Evolutionary conservation across 1,139 yeast genomes (phyloP).

Genomic region (Blastobotrys serpentis): DNA sequence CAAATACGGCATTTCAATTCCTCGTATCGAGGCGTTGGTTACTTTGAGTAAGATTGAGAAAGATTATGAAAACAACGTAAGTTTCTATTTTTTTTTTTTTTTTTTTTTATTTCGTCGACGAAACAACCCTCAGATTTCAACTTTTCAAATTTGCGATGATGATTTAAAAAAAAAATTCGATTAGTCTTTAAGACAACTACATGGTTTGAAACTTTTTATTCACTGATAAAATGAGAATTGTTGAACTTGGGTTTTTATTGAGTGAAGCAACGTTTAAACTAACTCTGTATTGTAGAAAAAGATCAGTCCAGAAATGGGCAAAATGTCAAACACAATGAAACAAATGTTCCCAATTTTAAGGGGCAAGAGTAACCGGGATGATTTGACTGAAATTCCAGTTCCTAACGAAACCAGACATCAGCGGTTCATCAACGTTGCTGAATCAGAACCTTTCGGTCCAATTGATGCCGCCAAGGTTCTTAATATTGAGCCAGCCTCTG

Average conservation of each 20-base stretch:
- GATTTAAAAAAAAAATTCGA: constrained; percentile 48
- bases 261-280: too few relatives aligned
- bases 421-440: constrained; percentile 85
- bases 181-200: constrained; percentile 76
- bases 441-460: constrained; percentile 96
- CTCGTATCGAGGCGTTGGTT: constrained; percentile 82
- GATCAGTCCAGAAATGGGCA: constrained; percentile 32
- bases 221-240: constrained; percentile 13
- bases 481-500: constrained; percentile 81
- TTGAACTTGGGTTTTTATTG: too few relatives aligned
- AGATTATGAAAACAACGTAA: constrained; percentile 58
- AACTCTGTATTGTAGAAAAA: constrained; percentile 25
- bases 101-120: too few relatives aligned
- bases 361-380: constrained; percentile 32
- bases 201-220: constrained; percentile 53
- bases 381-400: constrained; percentile 83
- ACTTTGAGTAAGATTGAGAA: constrained; percentile 65
- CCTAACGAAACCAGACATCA: constrained; percentile 82
- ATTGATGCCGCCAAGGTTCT: constrained; percentile 89
- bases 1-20: constrained; percentile 74
- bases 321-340: constrained; percentile 54
- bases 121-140: too few relatives aligned
- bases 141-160: constrained; percentile 40
- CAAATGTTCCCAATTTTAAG: constrained; percentile 76
- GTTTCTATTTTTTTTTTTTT: too few relatives aligned